phyloP scores from a whole-genome alignment of 2,329 filamentous ascomycete genomes.

The Thermothelomyces thermophilus region DNA sequence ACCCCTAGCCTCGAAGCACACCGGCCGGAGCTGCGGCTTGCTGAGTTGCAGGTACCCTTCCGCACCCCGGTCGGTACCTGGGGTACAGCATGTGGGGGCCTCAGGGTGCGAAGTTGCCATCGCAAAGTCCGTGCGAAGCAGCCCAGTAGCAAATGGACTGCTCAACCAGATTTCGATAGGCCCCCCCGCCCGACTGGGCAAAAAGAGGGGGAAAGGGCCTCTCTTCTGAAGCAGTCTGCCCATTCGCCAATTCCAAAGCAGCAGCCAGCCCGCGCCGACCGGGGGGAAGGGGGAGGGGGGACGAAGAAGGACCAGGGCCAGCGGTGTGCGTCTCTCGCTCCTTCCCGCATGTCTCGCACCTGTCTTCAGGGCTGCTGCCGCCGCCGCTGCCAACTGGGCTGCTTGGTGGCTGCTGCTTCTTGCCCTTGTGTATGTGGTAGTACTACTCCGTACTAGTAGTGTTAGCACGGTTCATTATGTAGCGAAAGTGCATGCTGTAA shows the following conservation, averaged over 20 bases:
- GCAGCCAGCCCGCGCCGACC: not conserved
- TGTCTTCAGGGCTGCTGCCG: not conserved
- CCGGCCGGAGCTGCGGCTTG: constrained; percentile 1
- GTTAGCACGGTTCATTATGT: no score
- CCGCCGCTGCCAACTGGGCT: no score
- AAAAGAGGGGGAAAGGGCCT: constrained; percentile 4
- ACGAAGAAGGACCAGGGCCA: constrained; percentile 3
- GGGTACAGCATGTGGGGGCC: constrained; percentile 17
- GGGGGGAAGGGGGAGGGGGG: not conserved
- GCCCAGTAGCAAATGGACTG: constrained; percentile 17
- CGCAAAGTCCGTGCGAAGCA: constrained; percentile 18
- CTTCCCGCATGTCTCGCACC: constrained; percentile 10
- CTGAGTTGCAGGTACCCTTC: constrained; percentile 11
- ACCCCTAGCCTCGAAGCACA: constrained; percentile 3
- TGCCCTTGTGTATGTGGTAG: no score
- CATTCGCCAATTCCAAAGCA: constrained; percentile 14
- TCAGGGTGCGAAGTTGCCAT: constrained; percentile 19
- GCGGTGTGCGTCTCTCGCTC: constrained; percentile 13
- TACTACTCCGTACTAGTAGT: no score
- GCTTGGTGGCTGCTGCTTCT: no score
- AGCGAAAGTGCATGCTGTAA: no score
- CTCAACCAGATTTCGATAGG: constrained; percentile 20
- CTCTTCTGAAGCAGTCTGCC: constrained; percentile 6
- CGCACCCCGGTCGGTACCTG: constrained; percentile 18
- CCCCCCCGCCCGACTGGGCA: constrained; percentile 21